phyloP scores from a whole-genome alignment of 805 yeast genomes.

The Spathaspora gorwiae region DNA sequence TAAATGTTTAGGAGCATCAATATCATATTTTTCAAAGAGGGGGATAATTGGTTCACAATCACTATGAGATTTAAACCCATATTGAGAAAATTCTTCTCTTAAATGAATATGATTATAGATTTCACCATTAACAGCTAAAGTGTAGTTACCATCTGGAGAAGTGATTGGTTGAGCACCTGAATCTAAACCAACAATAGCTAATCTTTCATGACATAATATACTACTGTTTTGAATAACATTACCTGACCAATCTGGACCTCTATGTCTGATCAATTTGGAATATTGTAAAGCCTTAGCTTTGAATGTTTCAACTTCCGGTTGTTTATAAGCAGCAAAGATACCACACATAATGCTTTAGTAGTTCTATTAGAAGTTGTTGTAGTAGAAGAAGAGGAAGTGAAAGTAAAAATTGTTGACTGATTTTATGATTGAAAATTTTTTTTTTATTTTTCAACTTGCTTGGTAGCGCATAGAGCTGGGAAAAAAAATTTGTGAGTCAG shows the following conservation, averaged over 20 bases:
- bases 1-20: slow-evolving; percentile 85
- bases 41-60: slow-evolving; percentile 99
- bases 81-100: slow-evolving; percentile 70
- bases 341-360: slow-evolving; percentile 72
- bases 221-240: slow-evolving; percentile 75
- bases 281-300: slow-evolving; percentile 85
- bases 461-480: too few species aligned
- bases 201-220: slow-evolving; percentile 88
- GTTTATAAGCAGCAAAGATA: slow-evolving; percentile 88
- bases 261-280: slow-evolving; percentile 91
- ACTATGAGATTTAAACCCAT: slow-evolving; percentile 76
- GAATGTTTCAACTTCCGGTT: slow-evolving; percentile 73
- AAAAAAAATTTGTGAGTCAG: too few species aligned
- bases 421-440: background rate
- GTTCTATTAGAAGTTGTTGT: background rate
- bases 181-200: slow-evolving; percentile 95
- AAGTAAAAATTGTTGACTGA: background rate
- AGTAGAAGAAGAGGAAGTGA: background rate
- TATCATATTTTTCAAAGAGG: slow-evolving; percentile 76
- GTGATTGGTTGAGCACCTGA: slow-evolving; percentile 98
- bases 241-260: slow-evolving; percentile 99
- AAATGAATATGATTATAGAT: slow-evolving; percentile 93
- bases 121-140: slow-evolving; percentile 93
- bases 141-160: slow-evolving; percentile 66
- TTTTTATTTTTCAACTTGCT: background rate